Evolutionary conservation across 2,329 filamentous ascomycete species (phyloP), one percentile per base, ranked within the genome.

Genomic region (Dothidotthia symphoricarpi): DNA sequence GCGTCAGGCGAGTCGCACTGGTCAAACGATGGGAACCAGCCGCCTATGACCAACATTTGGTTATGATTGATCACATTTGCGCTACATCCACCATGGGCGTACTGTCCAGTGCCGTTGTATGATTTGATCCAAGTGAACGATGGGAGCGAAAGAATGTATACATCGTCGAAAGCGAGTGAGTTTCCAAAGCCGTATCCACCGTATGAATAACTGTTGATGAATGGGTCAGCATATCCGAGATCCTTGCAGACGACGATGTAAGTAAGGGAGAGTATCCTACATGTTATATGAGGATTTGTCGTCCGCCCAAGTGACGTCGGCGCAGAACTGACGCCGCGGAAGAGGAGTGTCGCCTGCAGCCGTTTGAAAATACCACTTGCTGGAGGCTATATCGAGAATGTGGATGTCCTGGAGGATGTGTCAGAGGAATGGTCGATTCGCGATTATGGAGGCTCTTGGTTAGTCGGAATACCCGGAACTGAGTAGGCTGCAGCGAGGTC

Each of bases 281-380:
- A 84, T 78, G 48, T 84, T 83, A 53, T 82, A 83, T 6, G 77
- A 81, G 11, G 78, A 80, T 37, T 73, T 68, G 49, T 83, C 81
- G 7, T 70, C 52, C 0, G 80, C 72, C 72, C 79, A 82, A 2
- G 76, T 76, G 11, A 73, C 76, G 32, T 78, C 81, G 3, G 78
- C 78, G 55, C 81, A 84, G 45, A 83, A 83, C 17, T 76, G 73
- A 16, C 78, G 70, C 9, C 81, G 69, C 41, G 73, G 66, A 11
- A 62, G 62, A 3, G 81, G 81, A 1, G 77, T 57, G 17, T 72
- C 57, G 1, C 81, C 81, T 0, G 68, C 70, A 0, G 81, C 77
- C 7, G 67, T 73, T 53, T 84, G 80, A 8, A 64, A 71, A 42
- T 82, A 83, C 80, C 80, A 83, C 55, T 75, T 74, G 1, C 71